These are phyloP conservation scores for Stephanodiscus minutulus DNA, from an alignment of 108 stramenopile species.

Conservation along the genomic window DNA sequence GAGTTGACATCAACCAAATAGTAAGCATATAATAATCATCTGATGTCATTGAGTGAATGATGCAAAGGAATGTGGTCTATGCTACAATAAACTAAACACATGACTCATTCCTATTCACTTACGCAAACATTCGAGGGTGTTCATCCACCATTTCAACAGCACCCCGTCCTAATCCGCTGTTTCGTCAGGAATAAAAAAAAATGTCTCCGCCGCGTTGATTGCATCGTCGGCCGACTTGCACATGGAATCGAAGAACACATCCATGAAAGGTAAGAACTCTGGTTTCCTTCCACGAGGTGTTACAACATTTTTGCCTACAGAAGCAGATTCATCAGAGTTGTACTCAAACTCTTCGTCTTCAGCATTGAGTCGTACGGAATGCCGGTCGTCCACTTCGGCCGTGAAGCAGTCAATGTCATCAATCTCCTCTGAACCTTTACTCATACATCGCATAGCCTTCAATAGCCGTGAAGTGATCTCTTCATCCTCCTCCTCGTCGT, in stretches of 20 bases:
- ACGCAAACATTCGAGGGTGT: neutral
- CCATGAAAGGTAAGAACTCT: neutral
- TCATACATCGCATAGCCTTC: neutral
- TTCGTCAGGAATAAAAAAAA: neutral
- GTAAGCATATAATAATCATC: too few relatives aligned
- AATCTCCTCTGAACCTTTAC: neutral
- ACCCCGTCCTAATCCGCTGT: neutral
- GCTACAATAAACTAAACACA: neutral
- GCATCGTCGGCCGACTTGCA: neutral
- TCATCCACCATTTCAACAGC: too few relatives aligned
- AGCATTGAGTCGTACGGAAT: neutral
- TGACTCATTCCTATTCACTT: neutral
- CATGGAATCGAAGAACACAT: slow-evolving; percentile 1
- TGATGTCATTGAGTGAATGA: neutral
- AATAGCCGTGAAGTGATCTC: neutral
- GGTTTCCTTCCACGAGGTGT: neutral
- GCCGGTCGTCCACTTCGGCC: neutral
- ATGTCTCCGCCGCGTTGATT: neutral
- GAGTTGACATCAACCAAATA: too few relatives aligned
- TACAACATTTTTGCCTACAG: neutral
- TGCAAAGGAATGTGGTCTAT: neutral
- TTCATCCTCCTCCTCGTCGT: neutral
- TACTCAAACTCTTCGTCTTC: neutral
- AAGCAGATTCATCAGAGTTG: neutral
- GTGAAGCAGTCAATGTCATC: slow-evolving; percentile 1